Evolutionary conservation across 768 basidiomycete genomes (phyloP), one percentile per base, ranked within the genome.

Genomic region (Gautieria morchelliformis): DNA sequence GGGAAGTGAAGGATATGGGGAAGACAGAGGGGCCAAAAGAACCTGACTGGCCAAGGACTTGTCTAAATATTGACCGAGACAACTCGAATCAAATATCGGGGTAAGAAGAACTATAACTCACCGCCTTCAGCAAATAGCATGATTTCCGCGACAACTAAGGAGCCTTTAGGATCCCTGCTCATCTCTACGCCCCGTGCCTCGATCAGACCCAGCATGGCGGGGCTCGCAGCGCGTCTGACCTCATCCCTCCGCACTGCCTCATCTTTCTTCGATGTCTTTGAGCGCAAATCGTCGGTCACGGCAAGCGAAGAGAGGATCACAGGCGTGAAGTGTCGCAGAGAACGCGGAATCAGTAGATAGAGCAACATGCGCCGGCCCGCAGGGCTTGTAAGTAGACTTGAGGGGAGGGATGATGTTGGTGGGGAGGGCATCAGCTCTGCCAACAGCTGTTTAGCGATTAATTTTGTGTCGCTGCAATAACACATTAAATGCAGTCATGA

Each of bases 111-210:
- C 17, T 40, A 27, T 15, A 32, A 75, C 80, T 56, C 61, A 93
- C 93, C 91, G 64, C 89, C 92, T 39, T 90, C 85, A 4, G 89
- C 82, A 56, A 82, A 85, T 0, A 96, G 80, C 84, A 95, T 83
- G 50, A 93, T 75, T 60, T 97, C 93, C 11, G 78, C 73, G 7
- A 90, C 77, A 0, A 94, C 75, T 52, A 96, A 68, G 59, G 87
- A 87, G 7, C 89, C 89, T 20, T 84, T 87, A 0, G 93, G 80
- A 59, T 94, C 92, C 56, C 84, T 74, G 8, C 85, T 74, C 12
- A 88, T 71, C 44, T 75, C 75, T 4, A 74, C 80, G 0, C 82
- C 89, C 14, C 80, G 78, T 56, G 82, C 74, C 41, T 74, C 75
- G 1, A 94, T 75, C 74, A 87, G 87, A 27, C 75, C 69, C n/a